phyloP scores from a whole-genome alignment of 805 yeast species.

The Yueomyces sp. region DNA sequence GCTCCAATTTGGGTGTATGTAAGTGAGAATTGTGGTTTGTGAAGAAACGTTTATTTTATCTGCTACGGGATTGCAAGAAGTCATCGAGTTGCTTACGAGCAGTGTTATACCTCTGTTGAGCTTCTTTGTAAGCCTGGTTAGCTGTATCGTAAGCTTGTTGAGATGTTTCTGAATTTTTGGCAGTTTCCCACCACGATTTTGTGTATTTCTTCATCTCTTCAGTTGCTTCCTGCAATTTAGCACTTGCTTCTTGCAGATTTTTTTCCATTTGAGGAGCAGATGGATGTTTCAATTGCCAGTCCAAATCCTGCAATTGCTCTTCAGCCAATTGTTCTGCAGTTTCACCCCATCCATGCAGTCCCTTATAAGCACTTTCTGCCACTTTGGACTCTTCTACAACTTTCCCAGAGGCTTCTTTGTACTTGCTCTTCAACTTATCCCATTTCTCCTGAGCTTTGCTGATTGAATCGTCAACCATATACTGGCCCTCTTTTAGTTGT shows the following conservation, averaged over 20 bases:
- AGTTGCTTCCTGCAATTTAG: background rate
- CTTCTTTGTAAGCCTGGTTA: background rate
- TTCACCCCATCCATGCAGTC: conserved; percentile 36
- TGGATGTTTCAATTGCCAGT: conserved; percentile 13
- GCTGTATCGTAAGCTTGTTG: background rate
- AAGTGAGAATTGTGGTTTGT: no score
- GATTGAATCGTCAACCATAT: conserved; percentile 6
- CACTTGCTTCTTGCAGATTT: background rate
- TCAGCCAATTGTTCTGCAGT: conserved; percentile 30
- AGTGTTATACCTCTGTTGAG: background rate
- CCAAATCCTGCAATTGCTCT: conserved; percentile 28
- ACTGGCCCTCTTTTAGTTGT: conserved; percentile 18
- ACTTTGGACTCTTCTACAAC: conserved; percentile 21
- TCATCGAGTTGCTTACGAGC: background rate
- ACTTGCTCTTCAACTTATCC: conserved; percentile 6
- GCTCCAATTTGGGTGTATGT: no score
- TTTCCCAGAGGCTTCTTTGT: conserved; percentile 22
- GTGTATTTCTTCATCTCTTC: background rate
- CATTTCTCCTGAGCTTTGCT: conserved; percentile 21
- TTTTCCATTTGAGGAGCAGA: background rate
- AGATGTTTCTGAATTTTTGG: background rate
- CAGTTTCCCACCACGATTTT: background rate
- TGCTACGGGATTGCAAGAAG: background rate
- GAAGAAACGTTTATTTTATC: no score
- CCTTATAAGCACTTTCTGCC: conserved; percentile 24